phyloP scores from a whole-genome alignment of 495 filamentous ascomycete species.

The Aspergillus hancockii region DNA sequence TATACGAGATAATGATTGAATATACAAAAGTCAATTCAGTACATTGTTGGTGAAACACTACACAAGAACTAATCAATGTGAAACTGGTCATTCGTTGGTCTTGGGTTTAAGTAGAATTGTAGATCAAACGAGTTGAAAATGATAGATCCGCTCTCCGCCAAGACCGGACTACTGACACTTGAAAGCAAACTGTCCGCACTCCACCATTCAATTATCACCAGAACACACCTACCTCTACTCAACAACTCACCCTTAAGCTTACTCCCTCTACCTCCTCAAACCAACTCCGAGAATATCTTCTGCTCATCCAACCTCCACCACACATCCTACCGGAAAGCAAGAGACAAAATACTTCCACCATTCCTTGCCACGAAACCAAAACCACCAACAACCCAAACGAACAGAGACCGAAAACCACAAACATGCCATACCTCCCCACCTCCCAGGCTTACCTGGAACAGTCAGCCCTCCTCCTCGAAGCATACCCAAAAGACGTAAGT shows the following conservation, averaged over 20 bases:
- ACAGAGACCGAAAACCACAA: slow-evolving; percentile 1
- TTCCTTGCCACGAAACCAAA: not conserved
- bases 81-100: no score
- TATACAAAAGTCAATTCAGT: not conserved
- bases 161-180: not conserved
- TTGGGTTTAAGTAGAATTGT: no score
- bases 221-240: not conserved
- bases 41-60: not conserved
- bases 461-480: slow-evolving; percentile 61
- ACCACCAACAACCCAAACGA: not conserved
- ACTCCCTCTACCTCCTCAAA: not conserved
- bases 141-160: slow-evolving; percentile 1
- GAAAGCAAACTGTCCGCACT: slow-evolving; percentile 5
- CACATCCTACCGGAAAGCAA: not conserved
- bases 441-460: slow-evolving; percentile 65
- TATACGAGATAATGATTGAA: slow-evolving; percentile 11
- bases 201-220: not conserved
- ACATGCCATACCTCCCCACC: slow-evolving; percentile 61
- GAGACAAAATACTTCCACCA: not conserved
- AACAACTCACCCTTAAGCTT: not conserved
- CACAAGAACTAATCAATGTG: not conserved
- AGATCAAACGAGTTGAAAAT: not conserved
- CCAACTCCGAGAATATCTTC: not conserved
- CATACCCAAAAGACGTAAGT: slow-evolving; percentile 64
- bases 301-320: not conserved